phyloP scores from a whole-genome alignment of 768 basidiomycete genomes.

The Mycena indigotica region DNA sequence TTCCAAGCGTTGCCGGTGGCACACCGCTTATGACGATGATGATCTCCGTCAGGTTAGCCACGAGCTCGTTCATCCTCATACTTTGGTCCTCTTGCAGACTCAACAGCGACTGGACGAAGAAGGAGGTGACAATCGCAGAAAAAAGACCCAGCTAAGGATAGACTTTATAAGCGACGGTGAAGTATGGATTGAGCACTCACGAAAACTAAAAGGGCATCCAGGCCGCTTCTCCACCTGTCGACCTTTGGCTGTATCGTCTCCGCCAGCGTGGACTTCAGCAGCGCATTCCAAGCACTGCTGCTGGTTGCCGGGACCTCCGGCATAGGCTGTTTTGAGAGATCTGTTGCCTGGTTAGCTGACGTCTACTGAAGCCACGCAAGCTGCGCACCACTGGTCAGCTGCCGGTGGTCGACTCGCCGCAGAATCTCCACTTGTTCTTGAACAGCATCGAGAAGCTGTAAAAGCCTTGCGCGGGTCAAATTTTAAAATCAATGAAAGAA shows the following conservation, averaged over 20 bases:
- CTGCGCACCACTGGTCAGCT: no score
- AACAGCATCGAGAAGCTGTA: no score
- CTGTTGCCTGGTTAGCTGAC: no score
- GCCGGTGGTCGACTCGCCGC: no score
- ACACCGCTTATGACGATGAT: neutral
- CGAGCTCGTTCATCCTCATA: slow-evolving; percentile 12
- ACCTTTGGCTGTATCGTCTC: slow-evolving; percentile 15
- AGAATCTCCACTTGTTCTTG: no score
- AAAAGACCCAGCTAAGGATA: slow-evolving; percentile 22
- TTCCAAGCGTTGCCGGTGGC: neutral
- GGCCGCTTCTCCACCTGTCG: slow-evolving; percentile 22
- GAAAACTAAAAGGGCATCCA: slow-evolving; percentile 24
- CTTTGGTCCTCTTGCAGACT: slow-evolving; percentile 12
- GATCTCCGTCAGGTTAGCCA: slow-evolving; percentile 12
- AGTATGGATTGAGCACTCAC: neutral
- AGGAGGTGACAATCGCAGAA: slow-evolving; percentile 24
- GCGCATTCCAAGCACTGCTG: slow-evolving; percentile 24
- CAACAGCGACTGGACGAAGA: slow-evolving; percentile 18
- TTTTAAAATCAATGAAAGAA: no score
- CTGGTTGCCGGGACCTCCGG: slow-evolving; percentile 24
- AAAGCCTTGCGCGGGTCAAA: no score
- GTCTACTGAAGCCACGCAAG: no score
- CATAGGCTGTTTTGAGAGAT: slow-evolving; percentile 14
- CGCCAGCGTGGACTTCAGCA: slow-evolving; percentile 12
- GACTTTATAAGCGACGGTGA: neutral